phyloP scores from a whole-genome alignment of 305 asterid species.

The Ajuga reptans region DNA sequence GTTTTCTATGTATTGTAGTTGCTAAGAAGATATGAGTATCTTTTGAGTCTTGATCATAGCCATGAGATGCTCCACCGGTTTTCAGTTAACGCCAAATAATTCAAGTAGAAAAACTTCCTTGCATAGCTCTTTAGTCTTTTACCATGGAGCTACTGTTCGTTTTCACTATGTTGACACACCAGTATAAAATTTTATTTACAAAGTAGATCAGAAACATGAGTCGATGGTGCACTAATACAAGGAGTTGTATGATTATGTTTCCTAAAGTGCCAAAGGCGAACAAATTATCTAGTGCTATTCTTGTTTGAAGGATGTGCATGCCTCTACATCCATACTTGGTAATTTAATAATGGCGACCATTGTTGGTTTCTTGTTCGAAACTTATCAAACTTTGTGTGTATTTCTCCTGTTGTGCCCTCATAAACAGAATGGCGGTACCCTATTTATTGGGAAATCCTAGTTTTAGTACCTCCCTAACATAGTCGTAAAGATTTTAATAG shows the following conservation, averaged over 20 bases:
- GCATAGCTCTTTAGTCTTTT: too few relatives aligned
- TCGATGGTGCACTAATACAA: too few relatives aligned
- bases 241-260: too few relatives aligned
- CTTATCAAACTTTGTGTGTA: not conserved
- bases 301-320: not conserved
- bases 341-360: not conserved
- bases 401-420: not conserved
- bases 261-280: not conserved
- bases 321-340: not conserved
- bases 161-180: too few relatives aligned
- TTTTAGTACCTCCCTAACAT: not conserved
- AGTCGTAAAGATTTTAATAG: not conserved
- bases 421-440: not conserved
- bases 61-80: not conserved
- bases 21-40: not conserved
- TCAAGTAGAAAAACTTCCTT: not conserved
- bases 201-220: too few relatives aligned
- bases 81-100: not conserved
- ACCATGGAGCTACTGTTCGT: too few relatives aligned
- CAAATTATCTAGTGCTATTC: not conserved
- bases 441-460: not conserved
- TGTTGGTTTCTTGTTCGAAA: not conserved
- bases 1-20: not conserved
- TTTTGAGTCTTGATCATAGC: not conserved
- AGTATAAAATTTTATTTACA: too few relatives aligned